Evolutionary conservation across 257 asterid genomes (phyloP).

Genomic region (Scutellaria barbata): DNA sequence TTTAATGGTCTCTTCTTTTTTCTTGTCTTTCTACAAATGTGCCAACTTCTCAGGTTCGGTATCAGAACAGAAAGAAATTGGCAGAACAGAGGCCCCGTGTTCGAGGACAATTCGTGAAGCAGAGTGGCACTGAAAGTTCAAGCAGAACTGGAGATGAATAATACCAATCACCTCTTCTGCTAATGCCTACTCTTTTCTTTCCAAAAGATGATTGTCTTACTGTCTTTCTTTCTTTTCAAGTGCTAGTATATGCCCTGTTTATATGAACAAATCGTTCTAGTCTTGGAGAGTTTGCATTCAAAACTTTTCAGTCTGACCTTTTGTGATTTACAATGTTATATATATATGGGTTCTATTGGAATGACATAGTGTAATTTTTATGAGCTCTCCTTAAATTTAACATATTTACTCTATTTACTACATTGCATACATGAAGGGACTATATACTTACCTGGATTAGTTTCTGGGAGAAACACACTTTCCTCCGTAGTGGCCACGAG

Average conservation of each 20-base stretch:
- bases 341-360: conserved; percentile 8
- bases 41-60: conserved; percentile 48
- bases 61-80: conserved; percentile 63
- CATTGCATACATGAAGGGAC: too few relatives aligned
- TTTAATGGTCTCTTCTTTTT: neutral
- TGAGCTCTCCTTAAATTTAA: neutral
- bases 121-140: conserved; percentile 49
- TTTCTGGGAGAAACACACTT: too few relatives aligned
- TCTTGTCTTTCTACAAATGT: neutral
- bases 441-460: too few relatives aligned
- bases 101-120: conserved; percentile 67
- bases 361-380: neutral
- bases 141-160: conserved; percentile 51
- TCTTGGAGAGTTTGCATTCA: conserved; percentile 15
- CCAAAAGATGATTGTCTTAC: conserved; percentile 29
- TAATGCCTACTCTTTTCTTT: conserved; percentile 29
- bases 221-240: neutral
- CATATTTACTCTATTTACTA: neutral
- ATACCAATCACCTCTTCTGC: conserved; percentile 19
- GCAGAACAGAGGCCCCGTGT: conserved; percentile 72
- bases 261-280: conserved; percentile 18
- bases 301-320: conserved; percentile 22
- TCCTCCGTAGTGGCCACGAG: too few relatives aligned
- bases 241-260: conserved; percentile 12
- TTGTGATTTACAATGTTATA: conserved; percentile 10